phyloP scores from a whole-genome alignment of 1,284 basidiomycete species.

The Apiotrichum gamsii region DNA sequence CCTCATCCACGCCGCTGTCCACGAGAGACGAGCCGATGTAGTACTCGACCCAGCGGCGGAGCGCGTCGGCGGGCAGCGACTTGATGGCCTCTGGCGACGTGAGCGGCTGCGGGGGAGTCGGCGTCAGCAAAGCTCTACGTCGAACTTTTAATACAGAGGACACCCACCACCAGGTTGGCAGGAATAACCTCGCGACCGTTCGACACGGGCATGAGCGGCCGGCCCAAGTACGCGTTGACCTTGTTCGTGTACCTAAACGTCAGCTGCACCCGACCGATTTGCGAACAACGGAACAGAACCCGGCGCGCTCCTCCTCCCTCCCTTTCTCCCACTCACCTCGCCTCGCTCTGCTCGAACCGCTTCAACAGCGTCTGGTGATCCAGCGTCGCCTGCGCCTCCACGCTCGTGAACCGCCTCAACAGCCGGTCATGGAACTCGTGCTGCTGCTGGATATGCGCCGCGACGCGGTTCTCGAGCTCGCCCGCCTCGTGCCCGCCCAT shows the following conservation, averaged over 20 bases:
- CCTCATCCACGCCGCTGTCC: neutral
- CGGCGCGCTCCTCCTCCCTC: too few relatives aligned
- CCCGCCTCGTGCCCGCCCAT: neutral
- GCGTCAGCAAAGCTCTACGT: neutral
- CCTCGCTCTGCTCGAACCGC: neutral
- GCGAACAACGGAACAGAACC: too few relatives aligned
- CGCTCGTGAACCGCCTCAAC: neutral
- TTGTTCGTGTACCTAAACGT: constrained; percentile 11
- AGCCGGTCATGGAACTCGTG: constrained; percentile 10
- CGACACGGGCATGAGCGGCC: constrained; percentile 7
- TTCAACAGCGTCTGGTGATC: neutral
- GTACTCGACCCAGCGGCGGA: constrained; percentile 12
- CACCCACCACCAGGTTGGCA: constrained; percentile 9
- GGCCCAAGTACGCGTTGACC: constrained; percentile 10
- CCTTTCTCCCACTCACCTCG: constrained; percentile 6
- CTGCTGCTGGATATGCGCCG: constrained; percentile 5
- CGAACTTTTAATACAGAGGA: too few relatives aligned
- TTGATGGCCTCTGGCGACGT: constrained; percentile 8
- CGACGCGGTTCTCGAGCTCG: constrained; percentile 7
- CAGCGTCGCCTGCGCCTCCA: neutral
- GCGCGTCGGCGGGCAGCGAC: neutral
- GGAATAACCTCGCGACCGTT: constrained; percentile 4
- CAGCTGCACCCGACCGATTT: too few relatives aligned
- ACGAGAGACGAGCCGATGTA: constrained; percentile 10
- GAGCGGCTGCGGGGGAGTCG: constrained; percentile 1